These are phyloP conservation scores for Cymbopogon citratus DNA, from an alignment of 176 grass and related monocot species.

Conservation along the genomic window DNA sequence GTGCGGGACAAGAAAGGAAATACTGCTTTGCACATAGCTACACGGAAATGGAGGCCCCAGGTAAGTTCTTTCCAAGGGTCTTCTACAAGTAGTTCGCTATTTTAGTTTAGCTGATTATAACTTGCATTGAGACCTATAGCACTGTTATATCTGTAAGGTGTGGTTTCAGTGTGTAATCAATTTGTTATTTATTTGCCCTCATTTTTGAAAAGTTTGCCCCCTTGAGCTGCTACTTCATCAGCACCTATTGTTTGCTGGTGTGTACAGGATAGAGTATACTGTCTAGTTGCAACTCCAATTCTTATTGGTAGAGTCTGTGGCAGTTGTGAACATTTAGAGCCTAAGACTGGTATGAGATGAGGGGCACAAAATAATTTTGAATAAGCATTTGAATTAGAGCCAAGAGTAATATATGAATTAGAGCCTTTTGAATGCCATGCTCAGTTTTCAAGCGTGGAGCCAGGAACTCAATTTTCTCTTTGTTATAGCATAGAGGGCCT, in stretches of 20 bases:
- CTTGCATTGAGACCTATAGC: not conserved
- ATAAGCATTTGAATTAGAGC: not conserved
- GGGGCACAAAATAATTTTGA: not conserved
- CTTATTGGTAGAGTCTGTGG: not conserved
- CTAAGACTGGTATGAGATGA: not conserved
- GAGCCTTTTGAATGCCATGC: not conserved
- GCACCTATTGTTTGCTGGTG: not conserved
- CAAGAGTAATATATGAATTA: not conserved
- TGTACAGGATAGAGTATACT: not conserved
- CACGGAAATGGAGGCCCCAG: slow-evolving; percentile 98
- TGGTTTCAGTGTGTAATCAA: not conserved
- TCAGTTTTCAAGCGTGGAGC: not conserved
- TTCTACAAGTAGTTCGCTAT: not conserved
- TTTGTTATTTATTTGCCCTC: not conserved
- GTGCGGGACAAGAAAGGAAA: slow-evolving; percentile 92
- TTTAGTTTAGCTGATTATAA: not conserved
- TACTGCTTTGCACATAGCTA: slow-evolving; percentile 91
- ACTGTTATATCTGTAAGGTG: not conserved
- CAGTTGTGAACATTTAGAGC: not conserved
- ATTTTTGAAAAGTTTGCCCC: not conserved
- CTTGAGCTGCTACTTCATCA: not conserved
- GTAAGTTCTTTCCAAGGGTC: slow-evolving; percentile 36
- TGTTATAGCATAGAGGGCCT: not conserved
- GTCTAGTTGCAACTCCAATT: not conserved
- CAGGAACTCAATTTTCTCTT: not conserved